These are phyloP conservation scores for Pyrenophora tritici-repentis DNA, from an alignment of 2,329 filamentous ascomycete genomes.

Conservation along the genomic window DNA sequence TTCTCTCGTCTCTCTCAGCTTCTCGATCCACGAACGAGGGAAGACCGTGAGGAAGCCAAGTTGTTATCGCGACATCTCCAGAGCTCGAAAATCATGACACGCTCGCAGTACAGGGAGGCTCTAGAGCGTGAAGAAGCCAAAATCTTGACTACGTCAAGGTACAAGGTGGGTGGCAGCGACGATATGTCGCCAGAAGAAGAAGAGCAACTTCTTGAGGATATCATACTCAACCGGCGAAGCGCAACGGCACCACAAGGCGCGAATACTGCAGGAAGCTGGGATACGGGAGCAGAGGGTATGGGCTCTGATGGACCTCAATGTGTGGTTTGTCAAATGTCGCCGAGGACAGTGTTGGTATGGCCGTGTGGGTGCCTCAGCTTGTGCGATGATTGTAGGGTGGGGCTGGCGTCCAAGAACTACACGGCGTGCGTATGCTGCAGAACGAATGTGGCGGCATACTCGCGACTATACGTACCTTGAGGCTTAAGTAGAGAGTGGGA, in stretches of 20 bases:
- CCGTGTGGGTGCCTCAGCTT: conserved; percentile 92
- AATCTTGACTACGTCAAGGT: conserved; percentile 60
- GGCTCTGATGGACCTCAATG: conserved; percentile 80
- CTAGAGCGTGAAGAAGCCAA: conserved; percentile 71
- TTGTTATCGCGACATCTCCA: conserved; percentile 80
- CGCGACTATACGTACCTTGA: conserved; percentile 84
- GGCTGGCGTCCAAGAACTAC: conserved; percentile 95
- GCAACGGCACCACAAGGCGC: conserved; percentile 42
- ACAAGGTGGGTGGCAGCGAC: conserved; percentile 28
- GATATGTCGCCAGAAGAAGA: conserved; percentile 57
- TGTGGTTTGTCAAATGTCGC: conserved; percentile 87
- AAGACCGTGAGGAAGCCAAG: conserved; percentile 80
- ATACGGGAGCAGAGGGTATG: conserved; percentile 72
- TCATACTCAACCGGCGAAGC: conserved; percentile 61
- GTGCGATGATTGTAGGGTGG: conserved; percentile 93
- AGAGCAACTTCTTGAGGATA: conserved; percentile 61
- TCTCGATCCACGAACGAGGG: conserved; percentile 76
- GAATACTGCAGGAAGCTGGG: conserved; percentile 59
- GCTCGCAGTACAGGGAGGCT: conserved; percentile 73
- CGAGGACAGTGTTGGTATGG: conserved; percentile 91
- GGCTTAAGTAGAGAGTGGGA: conserved; percentile 55
- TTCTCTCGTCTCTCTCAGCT: conserved; percentile 75
- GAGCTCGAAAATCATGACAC: conserved; percentile 75
- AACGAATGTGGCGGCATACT: conserved; percentile 85
- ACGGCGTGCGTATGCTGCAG: conserved; percentile 95